Base-by-base conservation (phyloP, 768 basidiomycete species). In the Filobasidium floriforme region DNA sequence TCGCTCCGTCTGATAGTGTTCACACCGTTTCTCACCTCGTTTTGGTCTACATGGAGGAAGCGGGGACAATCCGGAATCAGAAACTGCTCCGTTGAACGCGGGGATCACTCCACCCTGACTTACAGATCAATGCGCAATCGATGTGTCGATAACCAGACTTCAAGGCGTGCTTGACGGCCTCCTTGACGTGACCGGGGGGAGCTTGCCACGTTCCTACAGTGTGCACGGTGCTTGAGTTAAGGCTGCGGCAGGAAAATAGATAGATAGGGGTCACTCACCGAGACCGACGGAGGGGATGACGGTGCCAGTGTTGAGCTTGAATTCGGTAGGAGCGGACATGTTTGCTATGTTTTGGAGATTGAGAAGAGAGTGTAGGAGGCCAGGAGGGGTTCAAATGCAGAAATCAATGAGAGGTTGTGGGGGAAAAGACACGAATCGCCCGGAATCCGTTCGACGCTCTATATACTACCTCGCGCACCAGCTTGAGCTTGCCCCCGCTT, bases 121-220 rank as follows among this genome's bases (percentile, higher is more conserved):
- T 51, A 51, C 90, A 90, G 57, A 88, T 81, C 83, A 84, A 84
- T 2, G 90, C 90, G 22, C 89, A 83, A 77, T 93, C 90, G 69
- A 93, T 84, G 78, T 93, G 90, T 59, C 89, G 83, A 77, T 91
- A 92, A 0, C 89, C 89, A 32, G 83, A 83, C 61, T 83, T 81
- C 41, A 92, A 82, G 32, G 90, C 90, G 70, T 67, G 66, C 12
- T 72, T 68, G n/a, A 78, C 76, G 18, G 76, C 77, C 1, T 69
- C 57, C 59, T 68, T 64, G 46, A 90, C 90, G 75, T 91, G 88
- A 29, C 85, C 81, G 10, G 86, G 86, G 32, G 32, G 32, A 37
- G 32, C 32, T 37, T 26, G 29, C 18, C 60, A 43, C 4, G 29
- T 41, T 19, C 22, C 11, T 52, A 32, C 18, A 15, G 12, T n/a